Base-by-base conservation (phyloP, 257 asterid species). In the Solanum clarkiae region DNA sequence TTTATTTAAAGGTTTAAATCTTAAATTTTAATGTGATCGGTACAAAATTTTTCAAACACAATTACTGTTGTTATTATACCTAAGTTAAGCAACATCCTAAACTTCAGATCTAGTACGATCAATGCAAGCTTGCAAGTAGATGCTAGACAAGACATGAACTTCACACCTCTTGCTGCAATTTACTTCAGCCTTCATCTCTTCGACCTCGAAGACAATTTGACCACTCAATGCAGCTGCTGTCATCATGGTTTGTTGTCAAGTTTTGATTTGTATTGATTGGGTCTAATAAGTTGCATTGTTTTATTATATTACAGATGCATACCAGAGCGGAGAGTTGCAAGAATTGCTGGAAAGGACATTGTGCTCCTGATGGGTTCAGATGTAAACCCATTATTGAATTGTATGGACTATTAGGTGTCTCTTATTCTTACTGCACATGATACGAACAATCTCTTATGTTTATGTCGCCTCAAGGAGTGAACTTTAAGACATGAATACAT, bases 261-360 rank as follows among this genome's bases (percentile, higher is more conserved):
- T 68, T 68, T n/a, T 54, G 79, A 8, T 9, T 72, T 8, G 16
- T 17, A 7, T 14, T 11, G 70, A 69, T 44, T 81, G 57, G 83
- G 65, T 70, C 87, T 87, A 40, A 87, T 63, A 57, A 66, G 22
- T 85, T 84, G 51, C 36, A 15, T 82, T n/a, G 56, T 82, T 83
- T 86, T 74, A 85, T 88, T 47, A 83, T 72, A 83, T 72, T 84
- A 89, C 94, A 93, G 95, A 93, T 68, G 94, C 97, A 45, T 93
- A 90, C 90, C 89, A 92, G 90, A 93, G 90, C n/a, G 97, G 97
- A 80, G 94, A 93, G 89, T 88, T 93, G 92, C 95, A 93, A 86
- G 97, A 93, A 84, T 82, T 71, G 79, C 29, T 93, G 81, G 97
- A 93, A 90, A 93, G 82, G 90, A 93, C 91, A 7, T 87, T 90